Conservation (phyloP, 108 stramenopile species). For the Fragilaria radians region DNA sequence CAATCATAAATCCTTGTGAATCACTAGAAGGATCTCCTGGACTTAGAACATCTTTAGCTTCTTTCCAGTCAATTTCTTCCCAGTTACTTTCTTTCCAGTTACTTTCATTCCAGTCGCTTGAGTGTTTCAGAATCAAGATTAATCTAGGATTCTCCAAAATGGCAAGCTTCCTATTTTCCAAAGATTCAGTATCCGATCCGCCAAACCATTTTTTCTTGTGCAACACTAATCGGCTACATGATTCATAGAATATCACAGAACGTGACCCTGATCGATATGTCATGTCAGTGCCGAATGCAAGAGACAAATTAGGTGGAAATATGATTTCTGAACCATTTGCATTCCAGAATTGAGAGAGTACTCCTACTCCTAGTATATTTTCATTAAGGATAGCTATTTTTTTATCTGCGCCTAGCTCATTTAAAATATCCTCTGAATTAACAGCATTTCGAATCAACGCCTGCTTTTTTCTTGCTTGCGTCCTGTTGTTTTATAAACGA, state of each 20-base stretch:
- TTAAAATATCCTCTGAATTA: too few species aligned
- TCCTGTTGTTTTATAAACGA: too few species aligned
- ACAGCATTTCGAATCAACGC: too few species aligned
- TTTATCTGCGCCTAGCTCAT: too few species aligned
- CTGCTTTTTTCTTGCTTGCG: too few species aligned
- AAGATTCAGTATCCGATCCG: neutral
- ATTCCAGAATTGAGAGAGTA: too few species aligned
- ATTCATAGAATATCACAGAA: neutral
- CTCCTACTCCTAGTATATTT: too few species aligned
- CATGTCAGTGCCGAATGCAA: neutral
- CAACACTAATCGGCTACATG: neutral
- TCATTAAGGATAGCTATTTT: too few species aligned
- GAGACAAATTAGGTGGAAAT: neutral
- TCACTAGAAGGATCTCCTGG: constrained; percentile 19
- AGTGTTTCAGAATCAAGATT: constrained; percentile 47
- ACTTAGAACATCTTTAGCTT: constrained; percentile 41
- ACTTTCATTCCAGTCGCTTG: constrained; percentile 45
- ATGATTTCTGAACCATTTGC: too few species aligned
- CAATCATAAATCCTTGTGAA: constrained; percentile 32
- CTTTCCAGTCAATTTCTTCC: constrained; percentile 33
- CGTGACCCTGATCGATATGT: neutral
- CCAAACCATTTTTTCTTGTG: neutral
- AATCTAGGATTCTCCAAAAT: constrained; percentile 47
- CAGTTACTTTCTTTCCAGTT: too few species aligned
- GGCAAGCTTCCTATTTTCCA: constrained; percentile 22